These are phyloP conservation scores for Pythium myriotylum DNA, from an alignment of 352 stramenopile genomes.

Conservation along the genomic window DNA sequence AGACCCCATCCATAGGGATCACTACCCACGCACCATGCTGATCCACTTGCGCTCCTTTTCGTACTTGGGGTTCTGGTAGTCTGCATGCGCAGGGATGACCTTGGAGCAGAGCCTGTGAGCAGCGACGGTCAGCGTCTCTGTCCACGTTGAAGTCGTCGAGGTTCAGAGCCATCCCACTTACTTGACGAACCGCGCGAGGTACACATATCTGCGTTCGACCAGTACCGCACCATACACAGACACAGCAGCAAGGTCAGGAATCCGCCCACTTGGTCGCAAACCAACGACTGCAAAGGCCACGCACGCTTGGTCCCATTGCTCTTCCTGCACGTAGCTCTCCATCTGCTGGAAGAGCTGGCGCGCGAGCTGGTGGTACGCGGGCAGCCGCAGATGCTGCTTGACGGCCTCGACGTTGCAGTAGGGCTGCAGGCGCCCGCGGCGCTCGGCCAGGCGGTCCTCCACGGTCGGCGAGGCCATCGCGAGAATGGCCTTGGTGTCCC, in stretches of 20 bases:
- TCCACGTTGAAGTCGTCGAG: background rate
- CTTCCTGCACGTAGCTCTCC: conserved; percentile 64
- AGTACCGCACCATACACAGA: background rate
- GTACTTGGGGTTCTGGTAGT: conserved; percentile 60
- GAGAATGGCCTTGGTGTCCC: background rate
- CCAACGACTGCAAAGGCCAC: too few species aligned
- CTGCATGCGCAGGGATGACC: conserved; percentile 60
- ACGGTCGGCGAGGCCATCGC: conserved; percentile 31
- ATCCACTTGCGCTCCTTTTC: conserved; percentile 72
- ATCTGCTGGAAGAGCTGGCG: conserved; percentile 77
- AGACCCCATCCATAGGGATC: background rate
- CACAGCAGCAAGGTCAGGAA: too few species aligned
- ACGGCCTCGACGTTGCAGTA: conserved; percentile 68
- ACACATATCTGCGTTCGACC: conserved; percentile 62
- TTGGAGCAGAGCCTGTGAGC: conserved; percentile 64
- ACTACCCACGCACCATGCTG: conserved; percentile 38
- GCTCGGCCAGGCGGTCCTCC: conserved; percentile 56
- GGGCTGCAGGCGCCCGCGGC: conserved; percentile 56
- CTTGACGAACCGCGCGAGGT: conserved; percentile 84
- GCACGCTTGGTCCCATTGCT: conserved; percentile 76
- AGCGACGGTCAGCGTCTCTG: background rate
- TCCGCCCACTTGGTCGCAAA: too few species aligned
- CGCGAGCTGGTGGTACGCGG: conserved; percentile 74
- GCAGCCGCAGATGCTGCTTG: conserved; percentile 60
- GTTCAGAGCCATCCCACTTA: conserved; percentile 25